phyloP scores from a whole-genome alignment of 2,329 filamentous ascomycete genomes.

The Aspergillus pseudoglaucus region DNA sequence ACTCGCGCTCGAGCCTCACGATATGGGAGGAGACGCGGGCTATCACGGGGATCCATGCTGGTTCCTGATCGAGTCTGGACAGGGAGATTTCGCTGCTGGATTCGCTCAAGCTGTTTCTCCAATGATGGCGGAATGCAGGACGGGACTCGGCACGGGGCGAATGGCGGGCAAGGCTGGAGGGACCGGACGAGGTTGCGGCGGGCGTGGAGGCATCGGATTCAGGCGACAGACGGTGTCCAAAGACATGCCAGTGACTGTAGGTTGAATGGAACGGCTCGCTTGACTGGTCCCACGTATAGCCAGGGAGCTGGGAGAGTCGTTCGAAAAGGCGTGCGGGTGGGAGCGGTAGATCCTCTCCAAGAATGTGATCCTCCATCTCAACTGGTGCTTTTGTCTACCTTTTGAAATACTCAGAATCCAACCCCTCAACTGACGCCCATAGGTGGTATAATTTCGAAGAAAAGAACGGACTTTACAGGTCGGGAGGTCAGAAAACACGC shows the following conservation, averaged over 20 bases:
- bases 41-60: constrained; percentile 57
- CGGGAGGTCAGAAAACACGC: constrained; percentile 3
- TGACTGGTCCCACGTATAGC: constrained; percentile 70
- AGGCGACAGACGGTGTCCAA: constrained; percentile 53
- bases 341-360: constrained; percentile 43
- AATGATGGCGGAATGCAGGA: constrained; percentile 39
- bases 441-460: constrained; percentile 3
- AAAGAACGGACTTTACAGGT: neutral
- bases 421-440: constrained; percentile 18
- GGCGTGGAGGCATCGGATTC: constrained; percentile 43
- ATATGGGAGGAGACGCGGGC: constrained; percentile 78
- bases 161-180: constrained; percentile 38
- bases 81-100: constrained; percentile 39
- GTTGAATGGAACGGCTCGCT: constrained; percentile 47
- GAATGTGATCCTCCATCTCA: constrained; percentile 32
- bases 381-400: constrained; percentile 6
- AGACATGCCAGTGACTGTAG: constrained; percentile 85
- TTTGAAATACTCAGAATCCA: neutral
- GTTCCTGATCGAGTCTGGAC: constrained; percentile 34
- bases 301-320: constrained; percentile 64
- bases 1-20: constrained; percentile 78
- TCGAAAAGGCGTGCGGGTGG: constrained; percentile 65
- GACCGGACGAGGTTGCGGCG: constrained; percentile 38
- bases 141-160: constrained; percentile 38
- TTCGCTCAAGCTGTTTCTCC: constrained; percentile 48